A percentile compares a stretch with the other conserved stretches of the same genome.
These are phyloP conservation scores for Phytopythium sindhum DNA, from an alignment of 352 stramenopile genomes.

Conservation along the genomic window DNA sequence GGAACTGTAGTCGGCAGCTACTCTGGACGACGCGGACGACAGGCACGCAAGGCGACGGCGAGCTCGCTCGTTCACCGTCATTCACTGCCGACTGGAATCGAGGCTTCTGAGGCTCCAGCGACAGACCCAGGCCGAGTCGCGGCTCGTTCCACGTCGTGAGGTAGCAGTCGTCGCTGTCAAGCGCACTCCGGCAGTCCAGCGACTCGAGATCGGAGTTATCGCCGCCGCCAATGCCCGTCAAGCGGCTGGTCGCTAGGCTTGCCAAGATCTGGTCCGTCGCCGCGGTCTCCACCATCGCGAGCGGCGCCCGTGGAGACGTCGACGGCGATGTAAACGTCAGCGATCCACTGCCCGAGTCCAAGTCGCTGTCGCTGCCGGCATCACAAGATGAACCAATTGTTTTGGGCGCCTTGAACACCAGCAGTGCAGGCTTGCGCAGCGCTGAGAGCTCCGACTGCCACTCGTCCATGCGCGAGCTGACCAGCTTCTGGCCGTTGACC, in stretches of 20 bases:
- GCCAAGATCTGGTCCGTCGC: conserved; percentile 4
- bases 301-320: not conserved
- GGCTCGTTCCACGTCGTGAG: conserved; percentile 22
- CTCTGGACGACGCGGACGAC: conserved; percentile 27
- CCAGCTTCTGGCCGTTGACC: conserved; percentile 43
- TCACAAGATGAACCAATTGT: not conserved
- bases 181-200: not conserved
- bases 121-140: conserved; percentile 25
- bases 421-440: conserved; percentile 39
- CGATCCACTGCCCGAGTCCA: conserved; percentile 8
- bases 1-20: conserved; percentile 30
- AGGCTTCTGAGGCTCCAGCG: conserved; percentile 2
- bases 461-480: conserved; percentile 22
- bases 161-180: conserved; percentile 20
- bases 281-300: conserved; percentile 1
- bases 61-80: not conserved
- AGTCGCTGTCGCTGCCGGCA: conserved; percentile 12
- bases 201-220: not conserved
- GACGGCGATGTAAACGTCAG: conserved; percentile 6
- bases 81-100: not conserved
- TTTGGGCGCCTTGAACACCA: conserved; percentile 40
- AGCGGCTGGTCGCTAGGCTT: not conserved
- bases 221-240: not conserved
- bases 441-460: conserved; percentile 29
- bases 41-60: conserved; percentile 13